Conservation (phyloP, 225 moss, liverwort and hornwort species). For the Polytrichum formosum region DNA sequence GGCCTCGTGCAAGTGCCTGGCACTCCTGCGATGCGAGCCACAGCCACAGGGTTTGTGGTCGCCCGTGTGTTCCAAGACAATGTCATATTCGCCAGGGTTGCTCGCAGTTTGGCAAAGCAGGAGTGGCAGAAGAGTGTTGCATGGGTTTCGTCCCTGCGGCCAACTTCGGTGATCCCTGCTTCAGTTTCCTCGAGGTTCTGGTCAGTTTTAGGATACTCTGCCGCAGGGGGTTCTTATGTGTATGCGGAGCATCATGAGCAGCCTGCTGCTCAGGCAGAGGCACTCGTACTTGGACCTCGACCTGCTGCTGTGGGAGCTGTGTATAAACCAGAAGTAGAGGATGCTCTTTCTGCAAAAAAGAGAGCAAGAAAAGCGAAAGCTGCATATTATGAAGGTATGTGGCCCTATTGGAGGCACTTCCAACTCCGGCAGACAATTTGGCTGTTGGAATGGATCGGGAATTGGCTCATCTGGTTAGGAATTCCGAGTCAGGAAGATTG, state of each 20-base stretch:
- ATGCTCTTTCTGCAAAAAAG: constrained; percentile 18
- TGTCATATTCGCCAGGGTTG: constrained; percentile 71
- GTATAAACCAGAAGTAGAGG: constrained; percentile 23
- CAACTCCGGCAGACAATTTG: too few species aligned
- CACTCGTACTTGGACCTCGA: constrained; percentile 21
- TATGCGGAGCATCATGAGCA: constrained; percentile 25
- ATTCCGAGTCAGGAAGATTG: too few species aligned
- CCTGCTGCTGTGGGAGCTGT: constrained; percentile 22
- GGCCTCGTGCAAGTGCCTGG: constrained; percentile 39
- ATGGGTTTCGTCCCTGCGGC: constrained; percentile 51
- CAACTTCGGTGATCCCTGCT: constrained; percentile 27
- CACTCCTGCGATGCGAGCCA: constrained; percentile 66
- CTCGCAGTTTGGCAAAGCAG: constrained; percentile 66
- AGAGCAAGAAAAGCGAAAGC: constrained; percentile 24
- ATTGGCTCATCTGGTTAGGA: too few species aligned
- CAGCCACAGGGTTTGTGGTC: constrained; percentile 81
- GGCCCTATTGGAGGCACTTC: too few species aligned
- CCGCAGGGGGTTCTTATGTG: constrained; percentile 33
- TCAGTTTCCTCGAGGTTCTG: constrained; percentile 52
- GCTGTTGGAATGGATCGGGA: too few species aligned
- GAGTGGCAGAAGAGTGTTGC: constrained; percentile 77
- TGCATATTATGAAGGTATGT: constrained; percentile 14
- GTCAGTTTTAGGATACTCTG: constrained; percentile 47
- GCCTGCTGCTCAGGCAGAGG: constrained; percentile 46
- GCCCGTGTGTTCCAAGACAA: constrained; percentile 95